phyloP scores from a whole-genome alignment of 2,329 filamentous ascomycete species.

The Pestalotiopsis fici region DNA sequence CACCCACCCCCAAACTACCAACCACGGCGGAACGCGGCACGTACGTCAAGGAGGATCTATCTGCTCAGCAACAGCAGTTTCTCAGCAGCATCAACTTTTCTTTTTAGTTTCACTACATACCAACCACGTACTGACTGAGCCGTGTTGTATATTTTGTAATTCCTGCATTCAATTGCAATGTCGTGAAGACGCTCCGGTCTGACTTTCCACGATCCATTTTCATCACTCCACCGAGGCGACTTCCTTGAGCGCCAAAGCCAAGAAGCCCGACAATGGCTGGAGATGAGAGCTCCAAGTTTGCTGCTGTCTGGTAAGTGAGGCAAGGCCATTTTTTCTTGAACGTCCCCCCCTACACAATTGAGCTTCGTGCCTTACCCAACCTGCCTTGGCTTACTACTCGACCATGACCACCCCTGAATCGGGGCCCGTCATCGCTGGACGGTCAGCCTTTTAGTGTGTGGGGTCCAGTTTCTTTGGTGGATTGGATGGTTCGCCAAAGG shows the following conservation, averaged over 20 bases:
- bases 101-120: background rate
- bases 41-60: background rate
- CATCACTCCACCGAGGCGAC: background rate
- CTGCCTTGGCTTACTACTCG: background rate
- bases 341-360: background rate
- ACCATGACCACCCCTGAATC: too few relatives aligned
- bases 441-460: too few relatives aligned
- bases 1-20: background rate
- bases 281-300: conserved; percentile 6
- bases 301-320: conserved; percentile 2
- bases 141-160: background rate
- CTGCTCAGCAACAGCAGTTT: background rate
- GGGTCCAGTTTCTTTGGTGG: too few relatives aligned
- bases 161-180: background rate
- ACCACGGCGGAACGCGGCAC: background rate
- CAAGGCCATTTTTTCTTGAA: background rate
- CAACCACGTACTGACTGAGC: background rate
- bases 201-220: background rate
- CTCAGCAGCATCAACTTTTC: background rate
- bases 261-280: background rate
- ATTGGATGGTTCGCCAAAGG: too few relatives aligned
- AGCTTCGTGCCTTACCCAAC: background rate
- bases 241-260: background rate
- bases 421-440: too few relatives aligned
- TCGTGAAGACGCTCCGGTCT: background rate